Base-by-base conservation (phyloP, 768 basidiomycete species). In the Phallus indusiatus region DNA sequence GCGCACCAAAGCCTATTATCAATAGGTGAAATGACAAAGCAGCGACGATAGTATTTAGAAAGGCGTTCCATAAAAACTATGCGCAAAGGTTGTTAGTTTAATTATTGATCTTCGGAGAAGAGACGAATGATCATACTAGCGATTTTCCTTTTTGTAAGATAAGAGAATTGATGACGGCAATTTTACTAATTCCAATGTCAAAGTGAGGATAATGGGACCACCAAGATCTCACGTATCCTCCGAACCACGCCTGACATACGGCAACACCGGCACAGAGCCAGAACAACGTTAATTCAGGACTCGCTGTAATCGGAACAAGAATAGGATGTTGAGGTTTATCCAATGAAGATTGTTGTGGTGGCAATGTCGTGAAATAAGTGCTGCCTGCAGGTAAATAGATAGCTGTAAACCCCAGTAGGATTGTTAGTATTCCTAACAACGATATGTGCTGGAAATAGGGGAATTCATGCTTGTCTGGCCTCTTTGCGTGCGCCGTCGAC, bases 1-100 rank as follows among this genome's bases (percentile, higher is more conserved):
- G 87, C 10, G 92, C 90, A 0, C 93, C 92, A 62, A 95, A 85
- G 16, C 89, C 66, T 16, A 92, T 70, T 0, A 85, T 63, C 1
- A 82, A 54, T 49, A 68, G 64, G 61, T 85, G 76, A n/a, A 81
- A 69, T 11, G 72, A 64, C 11, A 80, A 37, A 1, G 86, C 76
- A 0, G 73, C 70, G 10, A 72, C 70, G 2, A 82, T 52, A 0
- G 90, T 88, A 47, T 81, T 74, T 17, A 75, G 52, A 64, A 73
- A 78, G 6, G 86, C 84, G 33, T 76, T 72, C 33, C 66, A 69
- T 35, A 83, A 67, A 50, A 71, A 78, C 88, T 89, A n/a, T n/a
- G 28, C 28, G 7, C 7, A 7, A 59, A 53, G 60, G 46, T 59
- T 56, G 49, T 42, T 18, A 62, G 63, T n/a, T n/a, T n/a, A 53